These are phyloP conservation scores for Luvunga scandens DNA, from an alignment of 345 rosid species.

Conservation along the genomic window DNA sequence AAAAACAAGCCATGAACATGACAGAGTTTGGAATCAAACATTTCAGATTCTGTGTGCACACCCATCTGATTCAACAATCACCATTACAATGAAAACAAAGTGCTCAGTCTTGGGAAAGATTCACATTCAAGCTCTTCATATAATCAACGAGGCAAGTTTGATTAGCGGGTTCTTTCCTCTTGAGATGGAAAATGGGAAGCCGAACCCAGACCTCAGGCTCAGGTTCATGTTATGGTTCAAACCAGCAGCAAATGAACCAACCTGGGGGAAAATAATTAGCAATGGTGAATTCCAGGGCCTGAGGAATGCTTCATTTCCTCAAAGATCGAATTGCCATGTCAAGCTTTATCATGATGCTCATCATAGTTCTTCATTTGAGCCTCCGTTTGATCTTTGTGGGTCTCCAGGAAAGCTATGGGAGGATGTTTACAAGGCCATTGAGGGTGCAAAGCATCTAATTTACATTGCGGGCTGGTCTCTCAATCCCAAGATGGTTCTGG, in stretches of 20 bases:
- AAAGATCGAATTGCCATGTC: conserved; percentile 64
- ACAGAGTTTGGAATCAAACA: conserved; percentile 87
- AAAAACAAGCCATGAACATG: conserved; percentile 56
- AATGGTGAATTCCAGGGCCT: conserved; percentile 57
- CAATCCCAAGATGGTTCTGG: conserved; percentile 73
- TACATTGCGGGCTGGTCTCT: conserved; percentile 92
- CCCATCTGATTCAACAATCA: conserved; percentile 52
- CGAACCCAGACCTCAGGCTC: conserved; percentile 47
- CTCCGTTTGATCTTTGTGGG: conserved; percentile 40
- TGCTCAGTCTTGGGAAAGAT: conserved; percentile 66
- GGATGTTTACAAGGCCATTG: conserved; percentile 74
- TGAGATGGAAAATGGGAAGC: conserved; percentile 42
- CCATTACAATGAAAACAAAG: conserved; percentile 62
- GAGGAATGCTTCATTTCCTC: conserved; percentile 68
- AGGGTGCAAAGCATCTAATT: conserved; percentile 66
- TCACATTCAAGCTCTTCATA: conserved; percentile 45
- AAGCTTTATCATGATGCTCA: conserved; percentile 79
- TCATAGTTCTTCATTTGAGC: conserved; percentile 47
- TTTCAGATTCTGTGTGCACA: conserved; percentile 82
- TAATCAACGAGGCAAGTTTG: conserved; percentile 43
- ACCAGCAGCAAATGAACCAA: conserved; percentile 65
- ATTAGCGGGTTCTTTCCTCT: conserved; percentile 66
- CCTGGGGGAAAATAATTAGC: conserved; percentile 45
- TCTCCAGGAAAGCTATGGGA: conserved; percentile 72
- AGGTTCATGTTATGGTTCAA: conserved; percentile 79